phyloP scores from a whole-genome alignment of 2,329 filamentous ascomycete genomes.

The Fusarium phyllophilum region DNA sequence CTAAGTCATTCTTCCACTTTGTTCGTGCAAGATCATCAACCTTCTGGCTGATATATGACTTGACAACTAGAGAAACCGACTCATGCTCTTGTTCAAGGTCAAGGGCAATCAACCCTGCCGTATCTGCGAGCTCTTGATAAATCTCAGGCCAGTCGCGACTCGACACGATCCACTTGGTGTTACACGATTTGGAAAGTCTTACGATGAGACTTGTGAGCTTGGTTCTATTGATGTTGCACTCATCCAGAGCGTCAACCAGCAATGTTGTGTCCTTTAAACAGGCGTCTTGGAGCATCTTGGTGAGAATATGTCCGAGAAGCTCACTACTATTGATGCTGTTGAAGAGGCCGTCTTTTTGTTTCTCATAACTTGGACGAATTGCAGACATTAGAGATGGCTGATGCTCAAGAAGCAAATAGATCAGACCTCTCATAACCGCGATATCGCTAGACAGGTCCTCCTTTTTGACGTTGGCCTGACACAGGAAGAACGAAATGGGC shows the following conservation, averaged over 20 bases:
- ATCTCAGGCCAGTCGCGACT: neutral
- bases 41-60: neutral
- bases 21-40: accelerated
- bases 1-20: accelerated
- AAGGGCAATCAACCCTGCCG: accelerated
- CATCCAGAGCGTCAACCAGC: accelerated
- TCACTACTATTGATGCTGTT: neutral
- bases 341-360: accelerated
- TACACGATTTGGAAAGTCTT: accelerated
- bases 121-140: accelerated
- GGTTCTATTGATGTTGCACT: accelerated
- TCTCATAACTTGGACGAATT: accelerated
- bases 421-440: accelerated
- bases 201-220: neutral
- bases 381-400: accelerated
- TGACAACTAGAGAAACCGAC: accelerated
- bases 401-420: neutral
- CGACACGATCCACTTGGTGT: accelerated
- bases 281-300: accelerated
- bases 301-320: accelerated
- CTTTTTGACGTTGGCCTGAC: neutral
- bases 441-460: accelerated
- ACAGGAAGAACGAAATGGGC: accelerated
- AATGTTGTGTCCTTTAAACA: accelerated
- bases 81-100: accelerated